Evolutionary conservation across 73 alveolate genomes (phyloP).

Genomic region (Paramecium tetraurelia): DNA sequence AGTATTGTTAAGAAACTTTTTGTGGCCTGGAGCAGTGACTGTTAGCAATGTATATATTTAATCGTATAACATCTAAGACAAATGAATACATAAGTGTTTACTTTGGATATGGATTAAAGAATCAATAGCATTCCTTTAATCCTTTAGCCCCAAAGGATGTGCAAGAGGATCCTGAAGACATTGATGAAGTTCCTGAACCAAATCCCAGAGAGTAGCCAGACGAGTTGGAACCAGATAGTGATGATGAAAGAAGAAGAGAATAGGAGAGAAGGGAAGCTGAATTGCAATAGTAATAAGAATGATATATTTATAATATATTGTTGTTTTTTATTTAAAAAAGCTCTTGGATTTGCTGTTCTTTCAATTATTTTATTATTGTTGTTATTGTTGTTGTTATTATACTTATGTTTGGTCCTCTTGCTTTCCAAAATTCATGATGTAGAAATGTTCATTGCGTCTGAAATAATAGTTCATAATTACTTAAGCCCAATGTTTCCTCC

Average conservation of each 20-base stretch:
- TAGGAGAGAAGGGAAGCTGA: slow-evolving; percentile 32
- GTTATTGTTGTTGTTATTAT: neutral
- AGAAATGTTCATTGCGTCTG: slow-evolving; percentile 34
- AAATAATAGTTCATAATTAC: neutral
- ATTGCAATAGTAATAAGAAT: slow-evolving; percentile 22
- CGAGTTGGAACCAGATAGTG: slow-evolving; percentile 45
- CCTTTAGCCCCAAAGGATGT: slow-evolving; percentile 37
- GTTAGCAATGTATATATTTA: neutral
- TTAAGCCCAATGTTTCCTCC: slow-evolving; percentile 39
- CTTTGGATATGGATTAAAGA: slow-evolving; percentile 43
- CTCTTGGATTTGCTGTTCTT: neutral
- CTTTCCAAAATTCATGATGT: slow-evolving; percentile 36
- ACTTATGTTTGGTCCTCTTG: neutral
- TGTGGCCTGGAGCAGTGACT: slow-evolving; percentile 53
- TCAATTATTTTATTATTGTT: neutral
- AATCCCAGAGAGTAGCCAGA: slow-evolving; percentile 16
- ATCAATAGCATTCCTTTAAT: neutral
- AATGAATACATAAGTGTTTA: neutral
- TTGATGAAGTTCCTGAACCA: slow-evolving; percentile 37
- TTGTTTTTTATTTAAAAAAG: neutral
- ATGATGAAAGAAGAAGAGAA: slow-evolving; percentile 47
- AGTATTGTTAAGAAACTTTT: neutral
- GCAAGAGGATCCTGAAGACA: slow-evolving; percentile 40
- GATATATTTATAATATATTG: neutral
- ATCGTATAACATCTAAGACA: neutral